Evolutionary conservation across 2,329 filamentous ascomycete genomes (phyloP).

Genomic region (Metarhizium rileyi): DNA sequence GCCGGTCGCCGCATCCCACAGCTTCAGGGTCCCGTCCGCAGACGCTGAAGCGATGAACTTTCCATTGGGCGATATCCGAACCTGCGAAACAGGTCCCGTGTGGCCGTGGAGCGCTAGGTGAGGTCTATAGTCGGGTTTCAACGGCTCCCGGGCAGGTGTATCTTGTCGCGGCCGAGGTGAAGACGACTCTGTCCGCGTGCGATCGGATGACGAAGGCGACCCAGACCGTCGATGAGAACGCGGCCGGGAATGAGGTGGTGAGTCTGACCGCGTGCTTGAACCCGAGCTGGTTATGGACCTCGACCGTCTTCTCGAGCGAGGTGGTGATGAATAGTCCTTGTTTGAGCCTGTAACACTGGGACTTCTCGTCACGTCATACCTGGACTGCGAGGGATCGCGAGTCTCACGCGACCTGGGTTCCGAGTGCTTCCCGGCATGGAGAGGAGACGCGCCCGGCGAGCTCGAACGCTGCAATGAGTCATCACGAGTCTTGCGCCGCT

Average conservation of each 20-base stretch:
- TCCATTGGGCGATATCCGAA: slow-evolving; percentile 86
- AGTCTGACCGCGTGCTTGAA: slow-evolving; percentile 29
- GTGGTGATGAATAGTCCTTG: slow-evolving; percentile 17
- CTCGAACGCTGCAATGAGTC: slow-evolving; percentile 18
- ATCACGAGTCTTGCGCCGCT: slow-evolving; percentile 24
- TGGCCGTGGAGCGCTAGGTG: slow-evolving; percentile 69
- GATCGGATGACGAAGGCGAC: slow-evolving; percentile 21
- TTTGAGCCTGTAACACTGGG: slow-evolving; percentile 14
- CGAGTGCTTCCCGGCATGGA: background rate
- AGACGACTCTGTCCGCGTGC: slow-evolving; percentile 14
- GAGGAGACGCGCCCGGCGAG: slow-evolving; percentile 12
- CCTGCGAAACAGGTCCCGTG: slow-evolving; percentile 67
- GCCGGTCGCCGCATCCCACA: slow-evolving; percentile 77
- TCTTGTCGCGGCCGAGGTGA: slow-evolving; percentile 14
- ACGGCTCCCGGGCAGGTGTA: slow-evolving; percentile 37
- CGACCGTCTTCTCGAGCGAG: slow-evolving; percentile 20
- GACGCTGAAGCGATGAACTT: slow-evolving; percentile 83
- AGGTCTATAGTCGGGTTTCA: slow-evolving; percentile 56
- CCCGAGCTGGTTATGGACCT: slow-evolving; percentile 24
- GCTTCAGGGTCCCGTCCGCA: slow-evolving; percentile 81
- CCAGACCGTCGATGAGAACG: slow-evolving; percentile 20
- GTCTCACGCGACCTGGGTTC: background rate
- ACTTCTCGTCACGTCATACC: slow-evolving; percentile 7
- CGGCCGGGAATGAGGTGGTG: slow-evolving; percentile 22
- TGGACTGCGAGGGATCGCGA: slow-evolving; percentile 1